Evolutionary conservation across 73 alveolate species (phyloP).

Genomic region (Paramecium sonneborni): DNA sequence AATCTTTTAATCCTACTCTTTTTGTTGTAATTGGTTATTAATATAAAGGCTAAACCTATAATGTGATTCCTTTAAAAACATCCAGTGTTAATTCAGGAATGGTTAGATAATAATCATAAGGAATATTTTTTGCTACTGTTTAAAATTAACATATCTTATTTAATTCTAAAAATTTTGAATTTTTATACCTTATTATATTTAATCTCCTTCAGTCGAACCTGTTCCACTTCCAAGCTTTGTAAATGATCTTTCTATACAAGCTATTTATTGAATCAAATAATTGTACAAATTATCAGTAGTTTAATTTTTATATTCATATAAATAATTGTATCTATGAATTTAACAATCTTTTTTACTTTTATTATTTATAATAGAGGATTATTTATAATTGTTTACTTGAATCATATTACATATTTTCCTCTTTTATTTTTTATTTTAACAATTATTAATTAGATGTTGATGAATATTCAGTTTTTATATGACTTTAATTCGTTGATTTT

Average conservation of each 20-base stretch:
- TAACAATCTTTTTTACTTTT: background rate
- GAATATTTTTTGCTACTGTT: conserved; percentile 24
- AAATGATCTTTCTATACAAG: background rate
- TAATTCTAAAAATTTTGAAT: background rate
- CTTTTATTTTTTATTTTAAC: background rate
- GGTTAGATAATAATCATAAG: conserved; percentile 34
- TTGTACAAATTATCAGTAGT: conserved; percentile 8
- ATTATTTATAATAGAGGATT: background rate
- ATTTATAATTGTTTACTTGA: background rate
- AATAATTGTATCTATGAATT: background rate
- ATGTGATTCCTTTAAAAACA: background rate
- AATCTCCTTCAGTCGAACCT: conserved; percentile 21
- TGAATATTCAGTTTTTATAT: background rate
- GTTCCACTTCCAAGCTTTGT: background rate
- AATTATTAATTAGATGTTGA: background rate
- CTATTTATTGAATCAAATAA: conserved; percentile 23
- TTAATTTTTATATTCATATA: background rate
- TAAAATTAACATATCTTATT: conserved; percentile 25
- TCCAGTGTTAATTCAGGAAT: background rate
- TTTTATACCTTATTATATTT: background rate
- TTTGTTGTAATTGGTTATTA: background rate
- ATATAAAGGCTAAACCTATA: background rate
- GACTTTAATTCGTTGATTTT: background rate
- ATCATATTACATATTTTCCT: background rate
- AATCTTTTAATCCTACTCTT: conserved; percentile 55